phyloP scores from a whole-genome alignment of 306 rosid species.

The Cucurbita ficifolia region DNA sequence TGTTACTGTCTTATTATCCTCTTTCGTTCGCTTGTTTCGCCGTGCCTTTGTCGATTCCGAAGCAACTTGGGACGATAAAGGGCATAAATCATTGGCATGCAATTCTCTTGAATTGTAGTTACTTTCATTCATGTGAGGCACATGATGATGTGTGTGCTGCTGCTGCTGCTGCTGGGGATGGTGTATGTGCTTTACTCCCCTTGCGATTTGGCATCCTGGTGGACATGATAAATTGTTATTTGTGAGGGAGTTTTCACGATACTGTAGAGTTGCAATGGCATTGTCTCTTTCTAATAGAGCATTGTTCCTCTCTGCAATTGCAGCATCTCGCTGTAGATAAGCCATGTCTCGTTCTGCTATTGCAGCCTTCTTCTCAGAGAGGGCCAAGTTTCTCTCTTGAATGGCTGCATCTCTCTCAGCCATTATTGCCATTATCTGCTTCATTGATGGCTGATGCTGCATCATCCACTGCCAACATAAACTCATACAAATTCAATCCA shows the following conservation, averaged over 20 bases:
- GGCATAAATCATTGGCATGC: constrained; percentile 45
- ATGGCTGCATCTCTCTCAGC: constrained; percentile 89
- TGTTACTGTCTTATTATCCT: constrained; percentile 47
- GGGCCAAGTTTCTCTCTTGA: constrained; percentile 82
- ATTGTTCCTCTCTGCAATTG: constrained; percentile 71
- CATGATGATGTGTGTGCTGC: constrained; percentile 31
- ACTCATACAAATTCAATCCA: background rate
- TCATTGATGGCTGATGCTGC: constrained; percentile 95
- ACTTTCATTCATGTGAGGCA: constrained; percentile 48
- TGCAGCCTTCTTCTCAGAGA: constrained; percentile 84
- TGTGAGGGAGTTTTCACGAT: constrained; percentile 48
- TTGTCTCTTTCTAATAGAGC: constrained; percentile 75
- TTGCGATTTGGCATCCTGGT: constrained; percentile 95
- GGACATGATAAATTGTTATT: constrained; percentile 54
- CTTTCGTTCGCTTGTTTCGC: constrained; percentile 61
- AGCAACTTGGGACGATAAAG: constrained; percentile 27
- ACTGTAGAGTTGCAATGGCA: constrained; percentile 80
- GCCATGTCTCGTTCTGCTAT: constrained; percentile 91
- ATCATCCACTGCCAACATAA: constrained; percentile 68
- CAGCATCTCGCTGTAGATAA: constrained; percentile 70
- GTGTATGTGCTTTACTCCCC: constrained; percentile 91
- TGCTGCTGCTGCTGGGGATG: constrained; percentile 42
- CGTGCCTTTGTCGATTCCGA: constrained; percentile 40
- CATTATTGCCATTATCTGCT: constrained; percentile 88
- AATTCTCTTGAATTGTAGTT: constrained; percentile 49